Evolutionary conservation across 441 rosid species (phyloP).

Genomic region (Mallotus japonicus): DNA sequence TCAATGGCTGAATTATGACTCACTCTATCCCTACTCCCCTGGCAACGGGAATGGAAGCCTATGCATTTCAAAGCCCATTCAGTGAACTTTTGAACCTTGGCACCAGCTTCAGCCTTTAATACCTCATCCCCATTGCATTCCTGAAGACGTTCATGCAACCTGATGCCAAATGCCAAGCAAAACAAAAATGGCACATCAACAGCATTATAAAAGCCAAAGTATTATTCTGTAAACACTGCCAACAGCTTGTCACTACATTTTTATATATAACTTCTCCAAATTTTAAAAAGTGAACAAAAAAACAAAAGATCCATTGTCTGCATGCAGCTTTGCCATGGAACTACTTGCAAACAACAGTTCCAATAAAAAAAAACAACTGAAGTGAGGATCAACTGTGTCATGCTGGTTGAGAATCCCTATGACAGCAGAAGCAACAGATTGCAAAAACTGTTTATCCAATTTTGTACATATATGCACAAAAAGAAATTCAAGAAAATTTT

Average conservation of each 20-base stretch:
- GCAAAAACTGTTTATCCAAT: neutral
- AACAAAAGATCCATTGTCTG: neutral
- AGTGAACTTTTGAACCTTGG: conserved; percentile 88
- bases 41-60: conserved; percentile 87
- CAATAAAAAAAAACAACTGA: neutral
- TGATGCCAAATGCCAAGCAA: conserved; percentile 32
- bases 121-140: conserved; percentile 91
- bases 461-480: neutral
- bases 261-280: neutral
- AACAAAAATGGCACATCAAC: conserved; percentile 4
- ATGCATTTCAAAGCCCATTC: conserved; percentile 97
- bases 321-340: neutral
- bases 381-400: neutral
- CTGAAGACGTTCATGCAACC: conserved; percentile 92
- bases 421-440: neutral
- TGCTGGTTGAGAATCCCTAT: neutral
- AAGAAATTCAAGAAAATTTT: neutral
- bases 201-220: conserved; percentile 7
- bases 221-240: neutral
- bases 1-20: conserved; percentile 67
- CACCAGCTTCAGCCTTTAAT: conserved; percentile 89
- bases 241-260: neutral
- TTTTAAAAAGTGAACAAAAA: neutral
- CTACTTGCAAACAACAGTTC: too few relatives aligned
- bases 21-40: conserved; percentile 59